These are phyloP conservation scores for Trypanosoma theileri DNA, from an alignment of 208 protist genomes.

Conservation along the genomic window DNA sequence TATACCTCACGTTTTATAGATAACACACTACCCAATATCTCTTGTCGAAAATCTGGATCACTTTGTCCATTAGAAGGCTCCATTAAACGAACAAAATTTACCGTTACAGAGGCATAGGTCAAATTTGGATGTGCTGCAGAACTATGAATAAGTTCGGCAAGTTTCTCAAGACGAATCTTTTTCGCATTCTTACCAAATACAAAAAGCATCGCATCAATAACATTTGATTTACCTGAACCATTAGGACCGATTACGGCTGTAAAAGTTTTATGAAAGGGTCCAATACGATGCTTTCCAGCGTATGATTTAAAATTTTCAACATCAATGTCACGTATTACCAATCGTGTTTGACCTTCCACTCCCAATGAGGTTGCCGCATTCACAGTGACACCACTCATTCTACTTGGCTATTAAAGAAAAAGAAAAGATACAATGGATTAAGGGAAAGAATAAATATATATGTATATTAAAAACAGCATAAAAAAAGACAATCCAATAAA, in stretches of 20 bases:
- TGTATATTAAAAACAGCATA: too few relatives aligned
- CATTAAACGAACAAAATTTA: conserved; percentile 96
- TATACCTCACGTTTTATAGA: conserved; percentile 93
- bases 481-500: too few relatives aligned
- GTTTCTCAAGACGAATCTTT: conserved; percentile 96
- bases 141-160: conserved; percentile 99
- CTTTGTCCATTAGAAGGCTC: conserved; percentile 72
- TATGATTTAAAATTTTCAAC: conserved; percentile 99
- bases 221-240: conserved; percentile 99
- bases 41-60: conserved; percentile 74
- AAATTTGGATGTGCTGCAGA: conserved; percentile 95
- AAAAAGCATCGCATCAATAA: conserved; percentile 99
- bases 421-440: neutral
- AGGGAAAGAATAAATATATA: too few relatives aligned
- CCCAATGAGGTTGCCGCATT: neutral
- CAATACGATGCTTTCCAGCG: conserved; percentile 96
- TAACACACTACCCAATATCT: conserved; percentile 91
- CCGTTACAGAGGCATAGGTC: conserved; percentile 92
- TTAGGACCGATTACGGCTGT: conserved; percentile 99
- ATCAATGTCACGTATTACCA: conserved; percentile 98
- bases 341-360: conserved; percentile 24
- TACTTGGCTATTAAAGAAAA: conserved; percentile 9
- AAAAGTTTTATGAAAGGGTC: conserved; percentile 99
- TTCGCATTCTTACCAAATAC: conserved; percentile 99
- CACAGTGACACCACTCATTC: conserved; percentile 8